Evolutionary conservation across 2,329 filamentous ascomycete species (phyloP).

Genomic region (Blastomyces gilchristii): DNA sequence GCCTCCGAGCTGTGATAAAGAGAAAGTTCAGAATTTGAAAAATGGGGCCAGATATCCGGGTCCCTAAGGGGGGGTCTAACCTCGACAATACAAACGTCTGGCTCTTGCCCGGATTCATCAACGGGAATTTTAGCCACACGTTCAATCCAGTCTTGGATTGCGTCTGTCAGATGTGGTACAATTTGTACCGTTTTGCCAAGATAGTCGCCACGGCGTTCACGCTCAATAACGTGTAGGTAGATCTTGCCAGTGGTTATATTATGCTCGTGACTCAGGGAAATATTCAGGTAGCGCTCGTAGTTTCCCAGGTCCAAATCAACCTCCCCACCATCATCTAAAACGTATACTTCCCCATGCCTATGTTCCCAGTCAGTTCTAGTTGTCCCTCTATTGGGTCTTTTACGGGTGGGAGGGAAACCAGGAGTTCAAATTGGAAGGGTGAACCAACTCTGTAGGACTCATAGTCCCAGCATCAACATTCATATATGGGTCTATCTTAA

Average conservation of each 20-base stretch:
- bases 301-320: constrained; percentile 66
- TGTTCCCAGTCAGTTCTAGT: background rate
- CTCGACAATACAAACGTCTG: constrained; percentile 86
- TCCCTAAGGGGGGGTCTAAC: constrained; percentile 24
- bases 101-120: constrained; percentile 69
- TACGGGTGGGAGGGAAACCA: background rate
- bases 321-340: constrained; percentile 73
- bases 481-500: constrained; percentile 65
- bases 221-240: constrained; percentile 77
- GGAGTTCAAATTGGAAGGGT: constrained; percentile 8
- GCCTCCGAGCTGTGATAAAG: constrained; percentile 41
- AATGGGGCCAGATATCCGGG: background rate
- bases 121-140: constrained; percentile 75
- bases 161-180: constrained; percentile 64
- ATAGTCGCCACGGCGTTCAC: constrained; percentile 63
- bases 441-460: constrained; percentile 51
- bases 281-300: constrained; percentile 71
- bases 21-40: constrained; percentile 44
- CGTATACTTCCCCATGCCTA: constrained; percentile 81
- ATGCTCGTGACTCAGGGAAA: constrained; percentile 72
- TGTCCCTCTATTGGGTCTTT: background rate
- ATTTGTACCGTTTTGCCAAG: constrained; percentile 83
- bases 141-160: constrained; percentile 85
- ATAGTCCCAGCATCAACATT: constrained; percentile 67
- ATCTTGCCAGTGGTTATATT: constrained; percentile 98